Percentiles rank a stretch among this genome's conserved stretches.
Evolutionary conservation across 352 stramenopile genomes (phyloP).

Genomic region (Phytophthora pisi): DNA sequence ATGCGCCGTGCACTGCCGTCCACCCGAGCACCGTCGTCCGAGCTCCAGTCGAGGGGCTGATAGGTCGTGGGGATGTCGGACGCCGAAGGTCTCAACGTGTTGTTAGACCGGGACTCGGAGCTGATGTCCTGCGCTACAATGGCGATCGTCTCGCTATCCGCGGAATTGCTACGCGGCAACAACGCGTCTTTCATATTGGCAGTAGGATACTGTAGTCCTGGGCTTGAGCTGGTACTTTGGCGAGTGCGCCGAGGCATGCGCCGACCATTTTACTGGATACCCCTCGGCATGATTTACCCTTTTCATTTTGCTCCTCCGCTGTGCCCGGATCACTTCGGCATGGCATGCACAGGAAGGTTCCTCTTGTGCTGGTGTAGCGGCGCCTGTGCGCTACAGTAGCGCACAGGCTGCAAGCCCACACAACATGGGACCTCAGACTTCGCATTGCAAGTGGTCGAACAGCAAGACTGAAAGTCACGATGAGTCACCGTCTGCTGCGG

Average conservation of each 20-base stretch:
- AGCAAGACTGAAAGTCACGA: no score
- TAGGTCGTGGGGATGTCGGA: conserved; percentile 21
- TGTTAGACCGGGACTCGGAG: no score
- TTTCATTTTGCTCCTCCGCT: conserved; percentile 30
- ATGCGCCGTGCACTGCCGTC: conserved; percentile 36
- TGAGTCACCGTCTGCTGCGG: no score
- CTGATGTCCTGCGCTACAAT: conserved; percentile 20
- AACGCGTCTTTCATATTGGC: conserved; percentile 16
- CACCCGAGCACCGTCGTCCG: conserved; percentile 25
- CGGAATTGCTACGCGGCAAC: conserved; percentile 9
- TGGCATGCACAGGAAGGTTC: not conserved
- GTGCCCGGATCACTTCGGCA: conserved; percentile 4
- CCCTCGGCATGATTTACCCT: conserved; percentile 1
- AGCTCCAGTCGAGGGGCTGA: conserved; percentile 26
- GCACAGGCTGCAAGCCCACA: no score
- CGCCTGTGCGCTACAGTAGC: no score
- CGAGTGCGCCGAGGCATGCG: conserved; percentile 8
- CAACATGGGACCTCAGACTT: no score
- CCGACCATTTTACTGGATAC: conserved; percentile 19
- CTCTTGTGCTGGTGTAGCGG: no score
- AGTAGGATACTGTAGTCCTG: not conserved
- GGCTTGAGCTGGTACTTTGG: conserved; percentile 16
- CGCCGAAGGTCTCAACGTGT: conserved; percentile 7
- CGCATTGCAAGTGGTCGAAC: no score
- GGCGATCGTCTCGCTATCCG: conserved; percentile 14